These are phyloP conservation scores for Lagerstroemia speciosa DNA, from an alignment of 345 rosid species.

Conservation along the genomic window DNA sequence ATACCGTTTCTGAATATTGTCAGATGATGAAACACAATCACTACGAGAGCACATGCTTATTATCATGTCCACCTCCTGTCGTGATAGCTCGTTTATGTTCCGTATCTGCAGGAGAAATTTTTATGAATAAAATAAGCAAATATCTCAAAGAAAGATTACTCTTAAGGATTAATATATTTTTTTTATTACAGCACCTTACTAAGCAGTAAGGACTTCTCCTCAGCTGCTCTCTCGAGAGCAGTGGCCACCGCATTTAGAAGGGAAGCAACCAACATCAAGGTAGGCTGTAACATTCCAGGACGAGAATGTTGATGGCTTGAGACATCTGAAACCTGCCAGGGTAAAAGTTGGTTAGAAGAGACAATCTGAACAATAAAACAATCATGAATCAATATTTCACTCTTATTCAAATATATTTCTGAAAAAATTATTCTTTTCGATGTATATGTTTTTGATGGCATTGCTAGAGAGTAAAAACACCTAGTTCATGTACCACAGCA, in stretches of 20 bases:
- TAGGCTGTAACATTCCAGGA: constrained; percentile 56
- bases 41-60: constrained; percentile 56
- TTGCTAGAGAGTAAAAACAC: background rate
- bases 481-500: background rate
- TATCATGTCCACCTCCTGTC: constrained; percentile 91
- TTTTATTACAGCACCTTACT: constrained; percentile 44
- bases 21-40: constrained; percentile 53
- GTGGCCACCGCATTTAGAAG: constrained; percentile 57
- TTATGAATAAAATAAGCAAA: background rate
- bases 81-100: constrained; percentile 84
- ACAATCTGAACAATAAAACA: background rate
- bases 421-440: background rate
- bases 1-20: constrained; percentile 79
- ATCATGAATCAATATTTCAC: background rate
- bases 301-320: constrained; percentile 28
- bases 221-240: constrained; percentile 77
- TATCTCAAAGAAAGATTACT: background rate
- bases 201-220: constrained; percentile 72
- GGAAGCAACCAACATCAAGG: constrained; percentile 48
- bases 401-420: background rate
- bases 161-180: background rate
- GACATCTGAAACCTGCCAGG: constrained; percentile 47
- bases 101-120: constrained; percentile 46
- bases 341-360: background rate
- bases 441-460: background rate